Percentiles rank a stretch among this genome's conserved stretches.
These are phyloP conservation scores for Dendrobium nobile DNA, from an alignment of 106 monocot species.

Conservation along the genomic window DNA sequence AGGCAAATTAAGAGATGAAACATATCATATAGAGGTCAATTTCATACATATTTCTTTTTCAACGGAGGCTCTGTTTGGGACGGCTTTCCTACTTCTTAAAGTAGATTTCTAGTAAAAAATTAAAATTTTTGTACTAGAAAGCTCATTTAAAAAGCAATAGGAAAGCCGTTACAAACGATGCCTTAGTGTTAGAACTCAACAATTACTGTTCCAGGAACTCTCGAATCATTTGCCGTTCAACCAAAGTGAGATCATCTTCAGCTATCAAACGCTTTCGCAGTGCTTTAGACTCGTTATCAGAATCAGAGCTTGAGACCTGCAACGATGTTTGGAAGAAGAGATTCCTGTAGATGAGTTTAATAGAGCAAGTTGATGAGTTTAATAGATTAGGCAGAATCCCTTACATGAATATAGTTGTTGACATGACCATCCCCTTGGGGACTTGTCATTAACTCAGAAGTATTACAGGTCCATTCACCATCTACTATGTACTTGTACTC, in stretches of 20 bases:
- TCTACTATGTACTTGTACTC: constrained; percentile 95
- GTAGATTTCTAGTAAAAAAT: too few species aligned
- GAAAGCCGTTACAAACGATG: too few species aligned
- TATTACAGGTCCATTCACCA: constrained; percentile 71
- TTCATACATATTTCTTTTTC: neutral
- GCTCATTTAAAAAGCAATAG: too few species aligned
- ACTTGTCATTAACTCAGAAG: constrained; percentile 45
- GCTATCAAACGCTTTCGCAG: constrained; percentile 38
- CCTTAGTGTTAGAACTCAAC: neutral
- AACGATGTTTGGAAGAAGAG: neutral
- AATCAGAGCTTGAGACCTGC: constrained; percentile 36
- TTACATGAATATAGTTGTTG: constrained; percentile 48
- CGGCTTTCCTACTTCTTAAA: too few species aligned
- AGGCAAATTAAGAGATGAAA: neutral
- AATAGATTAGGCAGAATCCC: neutral
- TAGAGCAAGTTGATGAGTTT: neutral
- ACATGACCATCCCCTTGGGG: constrained; percentile 75
- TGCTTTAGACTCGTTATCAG: constrained; percentile 18
- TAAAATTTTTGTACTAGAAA: too few species aligned
- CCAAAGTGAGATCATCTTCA: constrained; percentile 52
- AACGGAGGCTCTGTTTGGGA: too few species aligned
- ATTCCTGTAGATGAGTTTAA: neutral
- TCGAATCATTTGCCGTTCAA: constrained; percentile 43
- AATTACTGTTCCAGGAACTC: constrained; percentile 42
- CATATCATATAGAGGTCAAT: neutral